Evolutionary conservation across 2,329 filamentous ascomycete species (phyloP).

Genomic region (Juglanconis oblonga): DNA sequence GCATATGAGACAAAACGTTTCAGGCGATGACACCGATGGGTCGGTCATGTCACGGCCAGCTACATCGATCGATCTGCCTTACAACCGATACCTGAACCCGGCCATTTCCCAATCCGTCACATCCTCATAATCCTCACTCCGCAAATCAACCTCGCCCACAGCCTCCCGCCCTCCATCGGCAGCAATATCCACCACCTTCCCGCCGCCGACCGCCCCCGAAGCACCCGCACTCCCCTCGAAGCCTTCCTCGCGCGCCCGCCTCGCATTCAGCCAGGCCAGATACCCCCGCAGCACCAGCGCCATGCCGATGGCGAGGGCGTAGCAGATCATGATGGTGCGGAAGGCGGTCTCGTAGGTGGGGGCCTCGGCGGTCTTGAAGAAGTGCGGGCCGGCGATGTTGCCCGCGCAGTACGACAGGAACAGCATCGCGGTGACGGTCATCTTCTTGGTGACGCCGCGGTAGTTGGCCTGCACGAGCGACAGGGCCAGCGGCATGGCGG

Average conservation of each 20-base stretch:
- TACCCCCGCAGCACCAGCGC: slow-evolving; percentile 44
- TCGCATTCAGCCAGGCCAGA: slow-evolving; percentile 42
- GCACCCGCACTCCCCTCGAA: slow-evolving; percentile 41
- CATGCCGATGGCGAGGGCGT: slow-evolving; percentile 45
- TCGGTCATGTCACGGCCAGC: too few relatives aligned
- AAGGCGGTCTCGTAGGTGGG: slow-evolving; percentile 54
- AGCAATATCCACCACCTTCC: slow-evolving; percentile 30
- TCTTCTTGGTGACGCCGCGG: slow-evolving; percentile 57
- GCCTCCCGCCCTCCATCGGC: slow-evolving; percentile 24
- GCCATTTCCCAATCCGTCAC: slow-evolving; percentile 57
- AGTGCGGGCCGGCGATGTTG: slow-evolving; percentile 55
- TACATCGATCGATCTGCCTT: too few relatives aligned
- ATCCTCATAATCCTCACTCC: slow-evolving; percentile 51
- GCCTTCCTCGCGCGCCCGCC: slow-evolving; percentile 40
- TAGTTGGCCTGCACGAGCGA: slow-evolving; percentile 55
- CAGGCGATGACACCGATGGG: too few relatives aligned
- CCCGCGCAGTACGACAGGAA: slow-evolving; percentile 55
- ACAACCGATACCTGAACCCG: slow-evolving; percentile 54
- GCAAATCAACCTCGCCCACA: slow-evolving; percentile 35
- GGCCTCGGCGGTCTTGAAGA: slow-evolving; percentile 48
- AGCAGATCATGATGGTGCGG: slow-evolving; percentile 54
- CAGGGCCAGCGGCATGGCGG: slow-evolving; percentile 52
- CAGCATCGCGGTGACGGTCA: slow-evolving; percentile 54
- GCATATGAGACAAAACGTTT: too few relatives aligned
- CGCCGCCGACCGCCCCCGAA: slow-evolving; percentile 37